Base-by-base conservation (phyloP, 345 rosid genomes). In the Boechera stricta region DNA sequence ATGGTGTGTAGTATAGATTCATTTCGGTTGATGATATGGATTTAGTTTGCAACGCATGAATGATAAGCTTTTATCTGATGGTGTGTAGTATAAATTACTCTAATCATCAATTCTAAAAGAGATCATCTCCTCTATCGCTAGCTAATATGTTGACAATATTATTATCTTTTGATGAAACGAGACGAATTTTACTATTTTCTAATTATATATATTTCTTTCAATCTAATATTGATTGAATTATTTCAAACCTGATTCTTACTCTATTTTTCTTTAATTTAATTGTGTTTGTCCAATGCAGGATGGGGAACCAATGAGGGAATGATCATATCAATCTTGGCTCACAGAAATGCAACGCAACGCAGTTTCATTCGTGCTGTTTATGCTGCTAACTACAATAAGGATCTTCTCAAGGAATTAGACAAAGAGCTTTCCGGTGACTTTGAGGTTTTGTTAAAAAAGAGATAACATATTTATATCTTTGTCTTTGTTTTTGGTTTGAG, bases 241-340 rank as follows among this genome's bases (percentile, higher is more conserved):
- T 51, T 51, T 51, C 28, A 9, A 18, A 51, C 26, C 28, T 49
- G 28, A 3, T 18, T 49, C 24, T 47, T 9, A 47, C 52, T 47
- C 49, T 45, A 2, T 5, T 15, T 45, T 45, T 45, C 26, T 48
- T 48, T 16, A 7, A 32, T 66, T 24, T 53, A 10, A 24, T 24
- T 29, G 32, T 54, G 61, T 29, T 56, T 31, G 21, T 31, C 38
- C 18, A 56, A 6, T 31, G 73, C 81, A 94, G 98, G 98, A 69
- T 94, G 97, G 98, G 98, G 98, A 33, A 91, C 98, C 6, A 84
- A 94, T 60, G 98, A 94, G 77, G 75, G 73, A 2, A 56, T 83
- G 82, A 94, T 90, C 72, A 90, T 91, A 74, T 85, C 90, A 42
- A 87, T 94, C 64, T 74, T 94, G 87, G 93, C 93, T 67, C 98